Conservation (phyloP, 768 basidiomycete species). For the Kwoniella pini region DNA sequence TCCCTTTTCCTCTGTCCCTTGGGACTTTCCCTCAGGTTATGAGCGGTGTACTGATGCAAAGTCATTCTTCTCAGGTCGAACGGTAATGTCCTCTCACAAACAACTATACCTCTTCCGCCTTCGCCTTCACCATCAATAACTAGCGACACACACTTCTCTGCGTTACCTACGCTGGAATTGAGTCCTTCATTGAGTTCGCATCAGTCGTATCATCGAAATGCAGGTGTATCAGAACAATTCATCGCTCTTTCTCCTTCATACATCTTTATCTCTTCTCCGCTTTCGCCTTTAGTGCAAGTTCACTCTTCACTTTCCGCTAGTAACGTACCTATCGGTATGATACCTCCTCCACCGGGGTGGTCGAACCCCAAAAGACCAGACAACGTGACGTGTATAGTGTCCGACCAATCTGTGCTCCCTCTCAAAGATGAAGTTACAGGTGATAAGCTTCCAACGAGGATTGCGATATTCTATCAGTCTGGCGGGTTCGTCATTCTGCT, state of each 20-base stretch:
- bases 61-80: slow-evolving; percentile 38
- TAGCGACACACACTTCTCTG: not conserved
- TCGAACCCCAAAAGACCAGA: slow-evolving; percentile 50
- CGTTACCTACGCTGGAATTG: not conserved
- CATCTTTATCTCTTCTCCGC: slow-evolving; percentile 50
- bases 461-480: slow-evolving; percentile 51
- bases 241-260: slow-evolving; percentile 50
- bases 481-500: slow-evolving; percentile 49
- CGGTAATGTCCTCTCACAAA: slow-evolving; percentile 47
- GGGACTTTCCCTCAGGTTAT: too few relatives aligned
- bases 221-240: slow-evolving; percentile 32
- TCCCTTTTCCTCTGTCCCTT: too few relatives aligned
- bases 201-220: not conserved
- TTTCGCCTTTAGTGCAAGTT: slow-evolving; percentile 49
- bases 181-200: not conserved
- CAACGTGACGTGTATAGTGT: slow-evolving; percentile 48
- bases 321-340: slow-evolving; percentile 41
- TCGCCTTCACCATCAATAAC: slow-evolving; percentile 37
- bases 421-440: slow-evolving; percentile 21
- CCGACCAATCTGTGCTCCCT: slow-evolving; percentile 37
- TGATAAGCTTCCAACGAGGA: slow-evolving; percentile 29
- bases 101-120: slow-evolving; percentile 42
- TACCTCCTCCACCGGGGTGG: slow-evolving; percentile 55
- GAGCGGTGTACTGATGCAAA: not conserved
- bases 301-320: slow-evolving; percentile 27